Conservation (phyloP, 495 filamentous ascomycete genomes). For the Astrocystis sublimbata region DNA sequence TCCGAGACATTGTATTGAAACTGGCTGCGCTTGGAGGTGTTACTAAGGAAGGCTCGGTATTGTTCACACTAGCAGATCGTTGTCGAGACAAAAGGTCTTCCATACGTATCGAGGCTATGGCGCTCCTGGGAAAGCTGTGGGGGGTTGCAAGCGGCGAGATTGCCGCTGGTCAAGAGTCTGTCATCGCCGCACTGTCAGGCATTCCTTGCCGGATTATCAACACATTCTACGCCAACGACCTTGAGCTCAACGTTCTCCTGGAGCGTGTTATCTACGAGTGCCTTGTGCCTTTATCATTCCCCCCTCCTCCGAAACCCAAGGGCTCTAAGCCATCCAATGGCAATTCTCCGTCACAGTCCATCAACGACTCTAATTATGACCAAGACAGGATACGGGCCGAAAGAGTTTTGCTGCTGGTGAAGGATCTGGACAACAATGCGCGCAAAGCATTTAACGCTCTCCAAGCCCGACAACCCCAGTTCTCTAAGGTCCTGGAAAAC, state of each 20-base stretch:
- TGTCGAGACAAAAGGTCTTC: constrained; percentile 81
- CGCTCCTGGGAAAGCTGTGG: constrained; percentile 81
- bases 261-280: constrained; percentile 86
- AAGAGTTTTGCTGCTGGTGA: constrained; percentile 77
- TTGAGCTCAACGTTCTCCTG: constrained; percentile 77
- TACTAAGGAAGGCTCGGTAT: constrained; percentile 64
- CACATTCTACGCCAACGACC: constrained; percentile 86
- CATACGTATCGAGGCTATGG: constrained; percentile 84
- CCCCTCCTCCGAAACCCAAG: constrained; percentile 72
- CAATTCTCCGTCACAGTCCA: constrained; percentile 56
- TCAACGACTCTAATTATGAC: constrained; percentile 55
- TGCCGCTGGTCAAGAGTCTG: constrained; percentile 74
- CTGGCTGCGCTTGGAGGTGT: constrained; percentile 74
- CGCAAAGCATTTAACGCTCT: constrained; percentile 89
- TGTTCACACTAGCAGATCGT: constrained; percentile 81
- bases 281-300: constrained; percentile 81
- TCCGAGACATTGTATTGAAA: constrained; percentile 77
- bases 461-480: constrained; percentile 69
- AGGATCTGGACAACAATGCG: constrained; percentile 73
- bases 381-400: constrained; percentile 83
- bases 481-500: constrained; percentile 66
- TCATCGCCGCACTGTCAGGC: constrained; percentile 68
- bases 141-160: constrained; percentile 87
- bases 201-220: constrained; percentile 86
- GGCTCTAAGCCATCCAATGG: constrained; percentile 54